These are phyloP conservation scores for Fraxinus latifolia DNA, from an alignment of 305 asterid species.

Conservation along the genomic window DNA sequence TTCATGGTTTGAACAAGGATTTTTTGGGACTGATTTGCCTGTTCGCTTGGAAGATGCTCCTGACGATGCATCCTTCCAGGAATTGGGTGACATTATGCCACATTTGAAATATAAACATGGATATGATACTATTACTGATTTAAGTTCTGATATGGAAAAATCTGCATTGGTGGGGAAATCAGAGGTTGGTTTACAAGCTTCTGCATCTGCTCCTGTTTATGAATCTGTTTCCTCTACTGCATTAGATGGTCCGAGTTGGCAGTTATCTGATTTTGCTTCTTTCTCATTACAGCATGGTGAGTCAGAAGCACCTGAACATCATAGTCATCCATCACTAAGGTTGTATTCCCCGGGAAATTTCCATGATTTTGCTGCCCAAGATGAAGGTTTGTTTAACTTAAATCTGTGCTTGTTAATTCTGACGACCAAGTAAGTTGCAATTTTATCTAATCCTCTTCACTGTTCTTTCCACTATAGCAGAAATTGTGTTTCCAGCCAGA, in stretches of 20 bases:
- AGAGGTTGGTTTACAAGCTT: slow-evolving; percentile 40
- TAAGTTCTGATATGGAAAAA: slow-evolving; percentile 43
- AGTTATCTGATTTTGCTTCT: slow-evolving; percentile 53
- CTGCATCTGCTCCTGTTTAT: slow-evolving; percentile 38
- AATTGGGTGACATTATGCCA: slow-evolving; percentile 90
- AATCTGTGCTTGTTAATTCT: slow-evolving; percentile 15
- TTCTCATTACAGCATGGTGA: slow-evolving; percentile 40
- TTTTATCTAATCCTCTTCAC: slow-evolving; percentile 18
- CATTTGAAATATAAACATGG: slow-evolving; percentile 57
- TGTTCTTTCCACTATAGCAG: slow-evolving; percentile 36
- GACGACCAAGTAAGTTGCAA: slow-evolving; percentile 1
- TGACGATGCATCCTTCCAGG: slow-evolving; percentile 63
- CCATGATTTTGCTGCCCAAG: slow-evolving; percentile 52
- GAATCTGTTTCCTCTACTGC: slow-evolving; percentile 42
- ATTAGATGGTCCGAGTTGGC: slow-evolving; percentile 52
- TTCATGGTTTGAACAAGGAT: slow-evolving; percentile 97
- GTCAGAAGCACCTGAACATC: slow-evolving; percentile 47
- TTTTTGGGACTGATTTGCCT: slow-evolving; percentile 86
- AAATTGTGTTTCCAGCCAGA: slow-evolving; percentile 77
- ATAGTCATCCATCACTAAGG: slow-evolving; percentile 44
- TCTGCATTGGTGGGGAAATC: slow-evolving; percentile 41
- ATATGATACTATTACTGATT: slow-evolving; percentile 35
- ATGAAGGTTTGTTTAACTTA: slow-evolving; percentile 57
- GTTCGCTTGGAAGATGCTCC: slow-evolving; percentile 91
- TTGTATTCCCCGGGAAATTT: slow-evolving; percentile 47